phyloP scores from a whole-genome alignment of 1,284 basidiomycete species.

The Heliocybe sulcata region DNA sequence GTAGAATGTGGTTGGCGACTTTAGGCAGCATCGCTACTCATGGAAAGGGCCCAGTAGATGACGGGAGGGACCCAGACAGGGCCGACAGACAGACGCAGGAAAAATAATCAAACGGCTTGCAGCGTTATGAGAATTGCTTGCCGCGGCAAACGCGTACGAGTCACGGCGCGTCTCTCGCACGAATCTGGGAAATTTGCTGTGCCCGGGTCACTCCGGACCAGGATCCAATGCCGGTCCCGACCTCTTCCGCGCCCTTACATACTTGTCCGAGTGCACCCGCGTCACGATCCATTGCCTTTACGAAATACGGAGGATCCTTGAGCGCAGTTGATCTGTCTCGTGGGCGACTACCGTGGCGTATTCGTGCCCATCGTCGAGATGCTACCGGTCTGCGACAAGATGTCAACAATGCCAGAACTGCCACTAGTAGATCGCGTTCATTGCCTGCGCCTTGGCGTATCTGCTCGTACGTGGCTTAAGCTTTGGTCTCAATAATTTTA shows the following conservation, averaged over 20 bases:
- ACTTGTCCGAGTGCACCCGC: background rate
- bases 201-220: background rate
- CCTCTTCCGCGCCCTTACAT: background rate
- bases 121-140: background rate
- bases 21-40: conserved; percentile 63
- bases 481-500: too few species aligned
- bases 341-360: too few species aligned
- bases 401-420: too few species aligned
- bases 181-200: background rate
- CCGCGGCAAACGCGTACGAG: background rate
- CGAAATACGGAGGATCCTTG: background rate
- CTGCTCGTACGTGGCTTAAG: too few species aligned
- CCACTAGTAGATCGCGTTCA: too few species aligned
- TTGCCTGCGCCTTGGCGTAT: too few species aligned
- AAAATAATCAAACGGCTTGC: background rate
- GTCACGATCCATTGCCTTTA: background rate
- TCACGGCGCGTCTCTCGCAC: background rate
- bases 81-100: background rate
- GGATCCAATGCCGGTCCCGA: background rate
- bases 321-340: too few species aligned
- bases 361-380: too few species aligned
- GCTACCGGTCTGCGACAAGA: too few species aligned
- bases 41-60: background rate
- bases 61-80: background rate
- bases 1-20: conserved; percentile 66